Conservation (phyloP, 2,329 filamentous ascomycete species). For the Colletotrichum neosansevieriae region DNA sequence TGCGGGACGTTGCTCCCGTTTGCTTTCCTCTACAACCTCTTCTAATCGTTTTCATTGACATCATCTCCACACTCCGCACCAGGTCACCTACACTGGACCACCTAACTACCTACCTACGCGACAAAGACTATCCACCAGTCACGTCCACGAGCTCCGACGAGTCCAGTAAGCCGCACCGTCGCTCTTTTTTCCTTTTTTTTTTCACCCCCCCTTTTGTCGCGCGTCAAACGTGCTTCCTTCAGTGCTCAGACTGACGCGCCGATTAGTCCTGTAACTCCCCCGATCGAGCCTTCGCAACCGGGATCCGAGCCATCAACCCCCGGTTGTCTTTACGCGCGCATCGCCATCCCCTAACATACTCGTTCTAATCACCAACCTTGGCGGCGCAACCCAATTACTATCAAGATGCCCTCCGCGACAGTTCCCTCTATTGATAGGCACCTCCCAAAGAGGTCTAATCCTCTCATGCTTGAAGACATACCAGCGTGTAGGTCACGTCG, state of each 20-base stretch:
- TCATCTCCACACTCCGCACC: slow-evolving; percentile 7
- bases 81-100: no score
- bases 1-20: slow-evolving; percentile 26
- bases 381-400: slow-evolving; percentile 14
- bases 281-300: slow-evolving; percentile 6
- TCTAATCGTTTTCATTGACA: slow-evolving; percentile 28
- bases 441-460: slow-evolving; percentile 74
- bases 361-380: slow-evolving; percentile 18
- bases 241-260: slow-evolving; percentile 33
- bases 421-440: slow-evolving; percentile 52
- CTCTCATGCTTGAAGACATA: slow-evolving; percentile 72
- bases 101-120: slow-evolving; percentile 24
- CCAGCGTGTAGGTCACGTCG: slow-evolving; percentile 66
- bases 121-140: slow-evolving; percentile 29
- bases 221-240: background rate
- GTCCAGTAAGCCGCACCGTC: slow-evolving; percentile 35
- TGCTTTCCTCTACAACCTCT: slow-evolving; percentile 25
- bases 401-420: slow-evolving; percentile 50
- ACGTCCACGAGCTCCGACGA: slow-evolving; percentile 22
- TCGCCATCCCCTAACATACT: slow-evolving; percentile 21
- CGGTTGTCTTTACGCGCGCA: slow-evolving; percentile 12
- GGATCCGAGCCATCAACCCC: slow-evolving; percentile 1
- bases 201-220: slow-evolving; percentile 2
- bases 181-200: background rate
- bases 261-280: slow-evolving; percentile 18